Conservation (phyloP, 345 rosid species). For the Anacardium occidentale region DNA sequence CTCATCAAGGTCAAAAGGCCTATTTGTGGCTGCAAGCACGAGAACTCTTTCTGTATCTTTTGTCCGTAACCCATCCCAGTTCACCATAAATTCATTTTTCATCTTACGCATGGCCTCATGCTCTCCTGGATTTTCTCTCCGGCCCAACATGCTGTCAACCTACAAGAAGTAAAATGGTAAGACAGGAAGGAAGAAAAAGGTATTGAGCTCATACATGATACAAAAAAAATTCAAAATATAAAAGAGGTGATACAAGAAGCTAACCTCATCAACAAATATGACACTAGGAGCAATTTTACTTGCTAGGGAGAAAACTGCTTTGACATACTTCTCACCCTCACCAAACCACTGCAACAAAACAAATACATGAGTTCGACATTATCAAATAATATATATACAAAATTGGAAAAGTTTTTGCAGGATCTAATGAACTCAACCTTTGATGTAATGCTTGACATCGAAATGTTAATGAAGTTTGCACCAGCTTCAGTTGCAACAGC, state of each 20-base stretch:
- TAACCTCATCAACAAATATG: slow-evolving; percentile 90
- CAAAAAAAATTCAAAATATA: slow-evolving; percentile 11
- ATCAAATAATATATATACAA: slow-evolving; percentile 3
- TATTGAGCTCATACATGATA: neutral
- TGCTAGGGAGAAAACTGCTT: slow-evolving; percentile 89
- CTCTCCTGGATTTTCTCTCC: slow-evolving; percentile 80
- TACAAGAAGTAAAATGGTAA: slow-evolving; percentile 28
- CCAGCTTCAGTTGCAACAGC: slow-evolving; percentile 99
- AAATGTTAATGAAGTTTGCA: slow-evolving; percentile 86
- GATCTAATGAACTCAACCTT: slow-evolving; percentile 49
- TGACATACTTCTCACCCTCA: slow-evolving; percentile 88
- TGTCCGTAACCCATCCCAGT: slow-evolving; percentile 88
- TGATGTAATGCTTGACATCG: slow-evolving; percentile 87
- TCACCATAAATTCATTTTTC: slow-evolving; percentile 94
- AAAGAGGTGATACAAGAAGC: slow-evolving; percentile 18
- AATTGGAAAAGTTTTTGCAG: slow-evolving; percentile 8
- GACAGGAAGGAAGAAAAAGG: neutral
- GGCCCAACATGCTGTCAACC: slow-evolving; percentile 99
- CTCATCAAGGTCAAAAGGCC: slow-evolving; percentile 97
- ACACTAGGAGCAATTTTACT: slow-evolving; percentile 89
- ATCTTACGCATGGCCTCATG: slow-evolving; percentile 90
- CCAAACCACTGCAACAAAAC: slow-evolving; percentile 82
- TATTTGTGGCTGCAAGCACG: slow-evolving; percentile 93
- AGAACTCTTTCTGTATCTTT: slow-evolving; percentile 83
- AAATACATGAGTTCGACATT: slow-evolving; percentile 13